A percentile compares a stretch with the other conserved stretches of the same genome.
phyloP scores from a whole-genome alignment of 2,329 filamentous ascomycete species.

The Trichoderma cornu-damae region DNA sequence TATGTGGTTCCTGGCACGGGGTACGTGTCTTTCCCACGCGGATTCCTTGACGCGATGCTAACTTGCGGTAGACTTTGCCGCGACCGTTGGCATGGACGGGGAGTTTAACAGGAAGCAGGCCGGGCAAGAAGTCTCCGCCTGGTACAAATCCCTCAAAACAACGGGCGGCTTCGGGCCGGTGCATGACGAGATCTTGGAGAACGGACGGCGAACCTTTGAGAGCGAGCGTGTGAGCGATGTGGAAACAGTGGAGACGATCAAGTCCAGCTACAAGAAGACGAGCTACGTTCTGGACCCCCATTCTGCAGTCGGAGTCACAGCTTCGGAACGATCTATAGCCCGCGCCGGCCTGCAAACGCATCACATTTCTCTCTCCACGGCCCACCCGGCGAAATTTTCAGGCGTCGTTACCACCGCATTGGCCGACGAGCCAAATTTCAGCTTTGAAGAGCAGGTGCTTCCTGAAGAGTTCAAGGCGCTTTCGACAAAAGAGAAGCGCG shows the following conservation, averaged over 20 bases:
- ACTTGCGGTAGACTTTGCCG: constrained; percentile 49
- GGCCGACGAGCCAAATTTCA: constrained; percentile 62
- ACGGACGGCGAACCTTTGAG: constrained; percentile 69
- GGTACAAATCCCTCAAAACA: constrained; percentile 75
- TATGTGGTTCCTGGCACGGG: constrained; percentile 75
- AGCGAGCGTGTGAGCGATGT: constrained; percentile 67
- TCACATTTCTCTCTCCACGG: constrained; percentile 84
- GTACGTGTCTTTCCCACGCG: neutral
- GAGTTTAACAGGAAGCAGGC: constrained; percentile 63
- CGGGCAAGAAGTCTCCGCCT: constrained; percentile 69
- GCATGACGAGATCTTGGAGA: constrained; percentile 63
- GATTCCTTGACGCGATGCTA: constrained; percentile 37
- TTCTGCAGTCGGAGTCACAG: constrained; percentile 79
- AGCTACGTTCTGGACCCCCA: constrained; percentile 91
- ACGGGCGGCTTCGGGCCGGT: constrained; percentile 78
- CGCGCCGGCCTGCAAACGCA: constrained; percentile 47
- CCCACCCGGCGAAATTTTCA: constrained; percentile 93
- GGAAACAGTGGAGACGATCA: constrained; percentile 63
- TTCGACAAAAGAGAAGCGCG: constrained; percentile 67
- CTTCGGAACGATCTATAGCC: constrained; percentile 63
- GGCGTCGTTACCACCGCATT: constrained; percentile 78
- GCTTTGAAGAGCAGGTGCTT: constrained; percentile 66
- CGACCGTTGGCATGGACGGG: constrained; percentile 55
- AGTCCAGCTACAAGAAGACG: constrained; percentile 51
- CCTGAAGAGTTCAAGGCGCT: constrained; percentile 79